Conservation (phyloP, 2,329 filamentous ascomycete genomes). For the Trichoderma sp. region DNA sequence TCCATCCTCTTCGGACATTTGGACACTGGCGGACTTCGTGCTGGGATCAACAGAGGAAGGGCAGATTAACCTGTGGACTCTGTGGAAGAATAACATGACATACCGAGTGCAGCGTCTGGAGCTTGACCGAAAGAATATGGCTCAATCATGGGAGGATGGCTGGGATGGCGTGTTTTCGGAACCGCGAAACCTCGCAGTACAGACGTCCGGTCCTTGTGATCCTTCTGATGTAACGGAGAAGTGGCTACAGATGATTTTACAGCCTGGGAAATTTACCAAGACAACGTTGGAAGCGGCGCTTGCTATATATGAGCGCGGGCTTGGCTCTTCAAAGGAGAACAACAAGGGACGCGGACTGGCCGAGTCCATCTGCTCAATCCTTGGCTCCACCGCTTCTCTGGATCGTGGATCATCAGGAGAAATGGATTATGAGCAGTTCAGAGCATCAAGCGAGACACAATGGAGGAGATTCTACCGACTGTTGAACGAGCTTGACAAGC, state of each 20-base stretch:
- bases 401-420: constrained; percentile 63
- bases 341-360: constrained; percentile 63
- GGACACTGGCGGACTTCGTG: constrained; percentile 78
- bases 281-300: constrained; percentile 83
- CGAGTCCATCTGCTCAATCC: constrained; percentile 74
- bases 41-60: constrained; percentile 60
- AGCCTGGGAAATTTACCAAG: constrained; percentile 78
- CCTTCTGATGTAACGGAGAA: constrained; percentile 74
- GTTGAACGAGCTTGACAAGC: constrained; percentile 82
- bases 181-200: constrained; percentile 56
- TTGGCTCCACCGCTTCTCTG: constrained; percentile 70
- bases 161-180: constrained; percentile 75
- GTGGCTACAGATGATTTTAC: constrained; percentile 84
- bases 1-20: constrained; percentile 73
- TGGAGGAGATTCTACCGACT: constrained; percentile 92
- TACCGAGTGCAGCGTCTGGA: constrained; percentile 75
- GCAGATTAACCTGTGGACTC: constrained; percentile 68
- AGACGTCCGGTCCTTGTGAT: constrained; percentile 64
- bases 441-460: constrained; percentile 74
- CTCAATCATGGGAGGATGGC: constrained; percentile 63
- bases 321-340: constrained; percentile 43
- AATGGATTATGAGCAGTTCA: constrained; percentile 77
- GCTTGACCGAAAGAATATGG: constrained; percentile 68
- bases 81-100: constrained; percentile 84
- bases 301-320: constrained; percentile 74